These are phyloP conservation scores for Fraxinus dipetala DNA, from an alignment of 305 asterid genomes.

Conservation along the genomic window DNA sequence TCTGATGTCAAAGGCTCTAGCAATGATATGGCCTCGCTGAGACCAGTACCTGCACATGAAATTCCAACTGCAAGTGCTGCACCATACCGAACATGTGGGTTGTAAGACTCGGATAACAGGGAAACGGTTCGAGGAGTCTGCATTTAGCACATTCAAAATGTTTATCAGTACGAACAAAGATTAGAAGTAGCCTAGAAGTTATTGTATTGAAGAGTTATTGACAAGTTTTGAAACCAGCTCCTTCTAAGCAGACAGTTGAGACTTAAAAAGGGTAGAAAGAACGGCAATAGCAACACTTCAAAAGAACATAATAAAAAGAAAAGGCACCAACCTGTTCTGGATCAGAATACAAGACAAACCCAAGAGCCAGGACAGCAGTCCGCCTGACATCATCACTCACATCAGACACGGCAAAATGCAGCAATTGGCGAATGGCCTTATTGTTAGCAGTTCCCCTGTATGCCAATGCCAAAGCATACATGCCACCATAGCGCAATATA, in stretches of 20 bases:
- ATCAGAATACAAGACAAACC: slow-evolving; percentile 80
- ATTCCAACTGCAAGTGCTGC: slow-evolving; percentile 98
- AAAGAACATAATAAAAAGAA: neutral
- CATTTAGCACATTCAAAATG: slow-evolving; percentile 25
- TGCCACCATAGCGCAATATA: slow-evolving; percentile 90
- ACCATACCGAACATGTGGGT: slow-evolving; percentile 95
- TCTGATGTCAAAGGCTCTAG: slow-evolving; percentile 96
- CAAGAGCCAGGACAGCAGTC: slow-evolving; percentile 94
- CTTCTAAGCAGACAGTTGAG: neutral
- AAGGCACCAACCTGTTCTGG: slow-evolving; percentile 81
- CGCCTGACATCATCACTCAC: slow-evolving; percentile 96
- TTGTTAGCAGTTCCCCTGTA: slow-evolving; percentile 93
- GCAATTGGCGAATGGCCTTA: slow-evolving; percentile 88
- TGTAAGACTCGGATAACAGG: slow-evolving; percentile 76
- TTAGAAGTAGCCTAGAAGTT: neutral
- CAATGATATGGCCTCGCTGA: slow-evolving; percentile 96
- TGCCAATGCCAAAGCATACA: slow-evolving; percentile 95
- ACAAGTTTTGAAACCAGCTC: neutral
- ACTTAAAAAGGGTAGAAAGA: neutral
- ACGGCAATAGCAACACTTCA: neutral
- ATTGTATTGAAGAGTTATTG: neutral
- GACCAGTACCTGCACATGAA: slow-evolving; percentile 98
- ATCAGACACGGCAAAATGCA: slow-evolving; percentile 97
- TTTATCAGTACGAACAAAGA: neutral
- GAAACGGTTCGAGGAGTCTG: slow-evolving; percentile 92